These are phyloP conservation scores for Glycine latifolia DNA, from an alignment of 306 rosid species.

Conservation along the genomic window DNA sequence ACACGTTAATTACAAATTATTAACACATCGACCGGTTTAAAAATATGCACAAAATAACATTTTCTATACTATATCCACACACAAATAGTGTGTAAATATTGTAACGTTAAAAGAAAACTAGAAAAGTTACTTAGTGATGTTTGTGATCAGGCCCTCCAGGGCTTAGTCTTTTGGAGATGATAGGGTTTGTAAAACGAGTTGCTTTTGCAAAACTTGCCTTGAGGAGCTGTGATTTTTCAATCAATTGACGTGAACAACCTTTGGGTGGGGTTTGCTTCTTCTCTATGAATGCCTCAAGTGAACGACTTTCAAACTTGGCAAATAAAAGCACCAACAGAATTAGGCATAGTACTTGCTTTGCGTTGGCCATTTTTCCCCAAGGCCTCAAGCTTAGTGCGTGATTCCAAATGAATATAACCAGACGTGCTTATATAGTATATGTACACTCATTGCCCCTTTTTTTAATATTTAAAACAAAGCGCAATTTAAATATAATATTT, in stretches of 20 bases:
- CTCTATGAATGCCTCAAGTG: slow-evolving; percentile 5
- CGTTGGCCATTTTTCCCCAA: slow-evolving; percentile 41
- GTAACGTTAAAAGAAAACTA: too few species aligned
- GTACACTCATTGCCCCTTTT: background rate
- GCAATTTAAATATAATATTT: slow-evolving; percentile 17
- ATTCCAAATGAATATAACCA: slow-evolving; percentile 38
- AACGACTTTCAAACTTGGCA: slow-evolving; percentile 46
- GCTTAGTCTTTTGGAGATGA: slow-evolving; percentile 43
- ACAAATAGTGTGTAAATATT: background rate
- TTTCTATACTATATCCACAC: too few species aligned
- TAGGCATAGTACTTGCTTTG: slow-evolving; percentile 40
- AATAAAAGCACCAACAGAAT: slow-evolving; percentile 27
- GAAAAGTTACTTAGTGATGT: slow-evolving; percentile 43
- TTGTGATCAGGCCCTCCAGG: slow-evolving; percentile 61
- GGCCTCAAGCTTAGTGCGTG: slow-evolving; percentile 4
- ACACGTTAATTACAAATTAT: too few species aligned
- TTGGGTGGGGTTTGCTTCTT: slow-evolving; percentile 27
- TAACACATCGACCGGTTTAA: too few species aligned
- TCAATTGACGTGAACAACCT: slow-evolving; percentile 1
- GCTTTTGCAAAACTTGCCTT: slow-evolving; percentile 39
- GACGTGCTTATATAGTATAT: slow-evolving; percentile 40
- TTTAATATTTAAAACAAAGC: slow-evolving; percentile 25
- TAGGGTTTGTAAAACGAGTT: slow-evolving; percentile 15
- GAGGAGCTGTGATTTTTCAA: slow-evolving; percentile 39
- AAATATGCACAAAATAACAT: background rate